A percentile compares a stretch with the other conserved stretches of the same genome.
Evolutionary conservation across 768 basidiomycete genomes (phyloP).

Genomic region (Collybia sp.): DNA sequence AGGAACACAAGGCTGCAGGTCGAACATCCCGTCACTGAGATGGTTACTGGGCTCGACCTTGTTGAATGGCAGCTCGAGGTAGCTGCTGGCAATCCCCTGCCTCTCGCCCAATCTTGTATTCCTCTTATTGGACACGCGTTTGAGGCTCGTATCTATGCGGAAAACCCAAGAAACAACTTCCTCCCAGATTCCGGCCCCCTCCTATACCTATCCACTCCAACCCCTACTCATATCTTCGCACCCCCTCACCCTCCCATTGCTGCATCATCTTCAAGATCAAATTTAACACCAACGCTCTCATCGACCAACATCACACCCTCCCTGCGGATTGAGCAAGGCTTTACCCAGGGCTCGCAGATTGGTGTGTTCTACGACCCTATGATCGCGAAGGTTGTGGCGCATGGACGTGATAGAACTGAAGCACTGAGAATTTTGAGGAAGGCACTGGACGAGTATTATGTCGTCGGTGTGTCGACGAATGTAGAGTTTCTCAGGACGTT

Average conservation of each 20-base stretch:
- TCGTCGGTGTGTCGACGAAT: slow-evolving; percentile 90
- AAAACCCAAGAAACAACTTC: slow-evolving; percentile 91
- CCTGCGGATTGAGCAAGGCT: slow-evolving; percentile 88
- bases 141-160: slow-evolving; percentile 94
- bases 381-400: slow-evolving; percentile 90
- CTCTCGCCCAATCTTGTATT: slow-evolving; percentile 70
- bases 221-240: slow-evolving; percentile 67
- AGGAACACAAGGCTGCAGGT: slow-evolving; percentile 87
- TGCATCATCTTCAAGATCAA: slow-evolving; percentile 13
- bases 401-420: slow-evolving; percentile 79
- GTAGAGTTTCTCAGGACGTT: slow-evolving; percentile 81
- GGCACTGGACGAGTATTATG: slow-evolving; percentile 83
- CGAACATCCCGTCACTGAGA: slow-evolving; percentile 92
- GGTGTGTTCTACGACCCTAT: slow-evolving; percentile 90
- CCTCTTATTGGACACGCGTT: slow-evolving; percentile 91
- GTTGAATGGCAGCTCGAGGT: slow-evolving; percentile 95
- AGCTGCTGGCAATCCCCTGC: slow-evolving; percentile 84
- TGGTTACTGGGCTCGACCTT: slow-evolving; percentile 90
- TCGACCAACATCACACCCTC: slow-evolving; percentile 42
- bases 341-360: slow-evolving; percentile 72
- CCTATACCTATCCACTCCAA: slow-evolving; percentile 76
- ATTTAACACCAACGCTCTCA: slow-evolving; percentile 24
- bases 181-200: slow-evolving; percentile 86
- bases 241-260: slow-evolving; percentile 29
- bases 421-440: slow-evolving; percentile 76